Evolutionary conservation across 805 yeast genomes (phyloP).

Genomic region (Sporopachydermia lactativora): DNA sequence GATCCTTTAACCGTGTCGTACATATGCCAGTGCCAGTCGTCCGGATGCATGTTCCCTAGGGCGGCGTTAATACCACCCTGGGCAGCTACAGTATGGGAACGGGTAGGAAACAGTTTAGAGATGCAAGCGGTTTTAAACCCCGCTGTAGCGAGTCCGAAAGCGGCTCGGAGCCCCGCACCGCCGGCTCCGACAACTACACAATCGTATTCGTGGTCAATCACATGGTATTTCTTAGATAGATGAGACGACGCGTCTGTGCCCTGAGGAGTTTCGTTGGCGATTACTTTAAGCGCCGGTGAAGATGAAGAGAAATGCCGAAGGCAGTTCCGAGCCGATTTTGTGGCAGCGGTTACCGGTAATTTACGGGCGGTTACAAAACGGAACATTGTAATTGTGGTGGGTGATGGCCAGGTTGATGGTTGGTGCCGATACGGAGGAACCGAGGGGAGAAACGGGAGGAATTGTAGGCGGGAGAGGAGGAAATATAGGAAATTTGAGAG

Average conservation of each 20-base stretch:
- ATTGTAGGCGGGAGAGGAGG: no score
- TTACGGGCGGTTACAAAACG: slow-evolving; percentile 16
- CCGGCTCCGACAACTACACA: slow-evolving; percentile 98
- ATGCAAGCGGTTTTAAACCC: slow-evolving; percentile 97
- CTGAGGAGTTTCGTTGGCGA: slow-evolving; percentile 21
- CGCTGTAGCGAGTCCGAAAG: slow-evolving; percentile 93
- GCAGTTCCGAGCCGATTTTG: slow-evolving; percentile 3
- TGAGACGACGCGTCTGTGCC: slow-evolving; percentile 36
- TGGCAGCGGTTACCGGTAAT: slow-evolving; percentile 17
- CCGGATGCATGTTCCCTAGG: slow-evolving; percentile 94
- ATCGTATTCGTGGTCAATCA: slow-evolving; percentile 95
- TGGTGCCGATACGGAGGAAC: no score
- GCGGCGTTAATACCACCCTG: slow-evolving; percentile 99
- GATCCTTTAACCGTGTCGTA: slow-evolving; percentile 98
- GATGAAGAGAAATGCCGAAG: slow-evolving; percentile 21
- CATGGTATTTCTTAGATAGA: slow-evolving; percentile 63
- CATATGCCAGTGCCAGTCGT: slow-evolving; percentile 99
- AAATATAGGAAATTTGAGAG: no score
- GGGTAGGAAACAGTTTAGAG: slow-evolving; percentile 91
- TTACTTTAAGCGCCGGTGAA: slow-evolving; percentile 15
- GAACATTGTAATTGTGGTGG: no score
- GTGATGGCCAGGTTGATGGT: no score
- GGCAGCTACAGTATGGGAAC: slow-evolving; percentile 98
- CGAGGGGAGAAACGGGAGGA: no score
- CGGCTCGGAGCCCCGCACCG: slow-evolving; percentile 98